phyloP scores from a whole-genome alignment of 345 rosid species.

The Noccaea caerulescens region DNA sequence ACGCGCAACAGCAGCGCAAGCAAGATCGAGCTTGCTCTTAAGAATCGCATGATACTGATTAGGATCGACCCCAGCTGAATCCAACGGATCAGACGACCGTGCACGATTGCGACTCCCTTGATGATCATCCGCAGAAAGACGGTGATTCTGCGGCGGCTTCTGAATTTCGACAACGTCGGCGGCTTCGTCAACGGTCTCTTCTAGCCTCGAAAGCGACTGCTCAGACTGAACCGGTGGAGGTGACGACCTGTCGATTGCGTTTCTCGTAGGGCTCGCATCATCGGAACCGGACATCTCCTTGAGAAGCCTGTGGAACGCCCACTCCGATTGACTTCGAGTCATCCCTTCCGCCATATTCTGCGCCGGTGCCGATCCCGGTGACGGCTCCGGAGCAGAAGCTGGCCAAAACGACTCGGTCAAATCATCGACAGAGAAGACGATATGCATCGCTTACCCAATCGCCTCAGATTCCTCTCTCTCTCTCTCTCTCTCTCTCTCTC shows the following conservation, averaged over 20 bases:
- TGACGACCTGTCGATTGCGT: conserved; percentile 42
- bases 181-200: conserved; percentile 39
- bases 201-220: conserved; percentile 39
- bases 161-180: conserved; percentile 57
- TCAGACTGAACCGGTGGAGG: conserved; percentile 44
- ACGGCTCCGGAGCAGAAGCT: conserved; percentile 39
- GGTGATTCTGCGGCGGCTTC: conserved; percentile 30
- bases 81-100: conserved; percentile 39
- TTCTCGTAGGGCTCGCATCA: conserved; percentile 35
- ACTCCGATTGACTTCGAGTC: conserved; percentile 68
- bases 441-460: conserved; percentile 52
- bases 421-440: conserved; percentile 69
- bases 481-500: conserved; percentile 3
- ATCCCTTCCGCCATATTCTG: conserved; percentile 45
- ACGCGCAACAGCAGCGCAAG: conserved; percentile 73
- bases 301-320: conserved; percentile 68
- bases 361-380: conserved; percentile 21
- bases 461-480: conserved; percentile 30
- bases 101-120: conserved; percentile 32
- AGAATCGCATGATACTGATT: conserved; percentile 67
- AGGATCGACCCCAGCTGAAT: conserved; percentile 42
- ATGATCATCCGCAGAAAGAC: conserved; percentile 12
- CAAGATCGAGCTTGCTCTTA: conserved; percentile 71
- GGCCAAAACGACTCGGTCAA: conserved; percentile 68
- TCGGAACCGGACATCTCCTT: conserved; percentile 50